Evolutionary conservation across 805 yeast genomes (phyloP).

Genomic region (Yamadazyma laniorum): DNA sequence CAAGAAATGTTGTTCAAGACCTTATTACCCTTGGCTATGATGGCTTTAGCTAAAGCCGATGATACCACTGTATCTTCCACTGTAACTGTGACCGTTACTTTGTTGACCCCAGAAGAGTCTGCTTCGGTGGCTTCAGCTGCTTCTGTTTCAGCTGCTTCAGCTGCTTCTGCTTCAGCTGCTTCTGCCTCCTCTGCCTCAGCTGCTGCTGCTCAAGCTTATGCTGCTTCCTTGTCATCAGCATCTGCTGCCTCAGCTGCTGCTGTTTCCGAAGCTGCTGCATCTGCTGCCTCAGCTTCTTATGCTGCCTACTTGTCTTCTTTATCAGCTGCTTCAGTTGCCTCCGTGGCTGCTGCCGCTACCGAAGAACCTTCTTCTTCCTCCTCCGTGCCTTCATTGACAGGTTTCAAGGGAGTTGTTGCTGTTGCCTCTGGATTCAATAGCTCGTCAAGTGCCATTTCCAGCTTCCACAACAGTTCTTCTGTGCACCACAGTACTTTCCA

Average conservation of each 20-base stretch:
- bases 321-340: slow-evolving; percentile 15
- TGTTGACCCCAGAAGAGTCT: slow-evolving; percentile 47
- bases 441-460: slow-evolving; percentile 12
- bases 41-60: slow-evolving; percentile 18
- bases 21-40: slow-evolving; percentile 8
- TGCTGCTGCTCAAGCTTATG: slow-evolving; percentile 10
- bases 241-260: slow-evolving; percentile 6
- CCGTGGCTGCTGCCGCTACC: slow-evolving; percentile 13
- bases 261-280: slow-evolving; percentile 1
- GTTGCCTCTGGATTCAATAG: slow-evolving; percentile 21
- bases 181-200: slow-evolving; percentile 13
- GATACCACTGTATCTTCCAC: slow-evolving; percentile 45
- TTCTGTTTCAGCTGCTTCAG: slow-evolving; percentile 16
- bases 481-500: slow-evolving; percentile 6
- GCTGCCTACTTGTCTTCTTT: slow-evolving; percentile 12
- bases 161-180: slow-evolving; percentile 14
- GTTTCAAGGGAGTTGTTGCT: slow-evolving; percentile 24
- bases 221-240: slow-evolving; percentile 12
- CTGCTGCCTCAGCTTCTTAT: slow-evolving; percentile 7
- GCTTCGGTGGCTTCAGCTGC: slow-evolving; percentile 25
- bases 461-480: slow-evolving; percentile 13
- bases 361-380: slow-evolving; percentile 14
- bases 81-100: slow-evolving; percentile 45
- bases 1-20: slow-evolving; percentile 19
- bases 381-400: slow-evolving; percentile 14